Evolutionary conservation across 257 asterid species (phyloP), one percentile per base, ranked within the genome.

Genomic region (Scutellaria barbata): DNA sequence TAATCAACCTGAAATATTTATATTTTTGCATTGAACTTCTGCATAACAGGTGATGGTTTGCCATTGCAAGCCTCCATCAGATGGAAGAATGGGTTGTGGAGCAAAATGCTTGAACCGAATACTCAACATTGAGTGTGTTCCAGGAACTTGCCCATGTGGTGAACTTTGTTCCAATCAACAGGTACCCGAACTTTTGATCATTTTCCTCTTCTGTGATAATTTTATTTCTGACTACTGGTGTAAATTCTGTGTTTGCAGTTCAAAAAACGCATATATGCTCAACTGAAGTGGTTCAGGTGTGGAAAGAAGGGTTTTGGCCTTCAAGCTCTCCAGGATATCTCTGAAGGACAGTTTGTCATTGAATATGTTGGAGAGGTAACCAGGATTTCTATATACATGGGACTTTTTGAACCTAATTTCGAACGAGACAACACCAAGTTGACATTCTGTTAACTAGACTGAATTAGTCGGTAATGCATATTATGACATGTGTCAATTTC

Each of bases 341-440:
- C 82, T 61, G 86, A 86, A 82, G 98, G 96, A 78, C 84, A 83
- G 82, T 92, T 89, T 78, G 90, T 92, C 73, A 92, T 89, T 22
- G 98, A 92, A 85, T 92, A 92, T 78, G 92, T 92, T 63, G 98
- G 98, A 77, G 98, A 92, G 98, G 98, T 92, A 76, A 81, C 57
- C 74, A 72, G 35, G 70, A 67, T 71, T 79, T 43, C 37, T 64
- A 22, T 57, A 59, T 33, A 53, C 50, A 65, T 61, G 9, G 45
- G 59, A 56, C 5, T 41, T 48, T 33, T 35, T 37, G 67, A 20
- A 43, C 12, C 52, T 70, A 30, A 30, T 63, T n/a, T 64, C 9
- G 62, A 14, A 63, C 63, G 53, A 68, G 18, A 33, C 50, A 56
- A 54, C 62, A 47, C 60, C 61, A 54, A 66, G 64, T 60, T 66